Conservation (phyloP, 306 rosid species). For the Vigna hirtella region DNA sequence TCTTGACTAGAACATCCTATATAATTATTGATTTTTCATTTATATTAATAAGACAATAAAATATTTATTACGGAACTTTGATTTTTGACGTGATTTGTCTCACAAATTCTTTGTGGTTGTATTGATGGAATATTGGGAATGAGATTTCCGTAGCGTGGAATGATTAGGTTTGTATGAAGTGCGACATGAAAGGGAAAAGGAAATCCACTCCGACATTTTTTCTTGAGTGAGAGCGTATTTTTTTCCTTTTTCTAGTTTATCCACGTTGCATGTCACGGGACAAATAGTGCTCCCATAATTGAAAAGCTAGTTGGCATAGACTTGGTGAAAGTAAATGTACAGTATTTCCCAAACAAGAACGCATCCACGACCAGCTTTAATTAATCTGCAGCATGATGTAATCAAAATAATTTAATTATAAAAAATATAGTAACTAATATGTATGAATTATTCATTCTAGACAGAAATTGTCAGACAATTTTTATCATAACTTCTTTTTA, state of each 20-base stretch:
- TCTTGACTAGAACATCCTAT: too few relatives aligned
- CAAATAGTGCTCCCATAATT: slow-evolving; percentile 37
- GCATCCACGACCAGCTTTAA: background rate
- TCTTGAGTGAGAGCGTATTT: background rate
- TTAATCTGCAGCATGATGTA: background rate
- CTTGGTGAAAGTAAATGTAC: background rate
- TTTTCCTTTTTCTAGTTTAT: background rate
- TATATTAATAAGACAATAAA: too few relatives aligned
- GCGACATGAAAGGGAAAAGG: background rate
- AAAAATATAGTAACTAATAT: background rate
- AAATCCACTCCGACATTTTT: slow-evolving; percentile 2
- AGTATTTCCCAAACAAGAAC: background rate
- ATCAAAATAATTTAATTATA: background rate
- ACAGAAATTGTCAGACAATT: too few relatives aligned
- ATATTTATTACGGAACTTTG: background rate
- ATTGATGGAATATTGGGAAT: background rate
- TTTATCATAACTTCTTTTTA: too few relatives aligned
- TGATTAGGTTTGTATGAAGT: slow-evolving; percentile 9
- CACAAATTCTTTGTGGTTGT: background rate
- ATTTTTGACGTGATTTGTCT: slow-evolving; percentile 28
- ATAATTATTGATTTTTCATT: too few relatives aligned
- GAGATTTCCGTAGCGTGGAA: background rate
- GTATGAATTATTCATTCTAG: too few relatives aligned
- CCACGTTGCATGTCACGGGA: slow-evolving; percentile 48
- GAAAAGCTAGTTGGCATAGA: slow-evolving; percentile 11